Evolutionary conservation across 2,329 filamentous ascomycete species (phyloP), one percentile per base, ranked within the genome.

Genomic region (Aspergillus fructus): DNA sequence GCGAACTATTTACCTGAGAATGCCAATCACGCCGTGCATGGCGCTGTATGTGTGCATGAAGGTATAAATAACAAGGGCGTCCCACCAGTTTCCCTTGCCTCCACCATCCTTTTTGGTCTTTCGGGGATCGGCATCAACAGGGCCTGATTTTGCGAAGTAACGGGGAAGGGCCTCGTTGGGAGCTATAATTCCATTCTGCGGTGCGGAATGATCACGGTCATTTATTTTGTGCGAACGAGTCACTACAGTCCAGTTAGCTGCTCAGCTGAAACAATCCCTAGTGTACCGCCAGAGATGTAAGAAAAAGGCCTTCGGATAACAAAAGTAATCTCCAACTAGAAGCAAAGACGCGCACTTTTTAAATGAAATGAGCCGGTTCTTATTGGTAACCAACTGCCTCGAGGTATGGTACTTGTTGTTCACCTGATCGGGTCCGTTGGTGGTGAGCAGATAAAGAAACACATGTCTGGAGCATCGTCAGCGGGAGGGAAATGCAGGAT

Each of bases 51-150:
- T 37, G 12, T 13, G 43, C 15, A 43, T 13, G 42, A 40, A 23
- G 30, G 41, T 17, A 19, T 41, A 24, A 8, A 13, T 27, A 30
- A 55, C 34, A 54, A 41, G 12, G 8, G 13, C 40, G 4, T 69
- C 88, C 76, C 85, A 96, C 93, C 93, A 99, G 78, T 97, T 97
- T 72, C 89, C 91, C 77, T 90, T 93, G 66, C 93, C 93, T 66
- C 85, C 89, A 62, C 93, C 93, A 71, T 96, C 90, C 82, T 99
- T 99, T 87, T 99, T 99, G 73, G 89, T 88, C 83, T 96, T 94
- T 77, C 91, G 92, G 60, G 94, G 93, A 71, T 96, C 90, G 66
- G 83, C 81, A 71, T 92, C 92, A 68, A 86, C 81, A 72, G 89
- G 88, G 65, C 93, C 93, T 59, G 85, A 79, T 81, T 97, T 97